Base-by-base conservation (phyloP, 805 yeast species). In the Candida manassasensis region DNA sequence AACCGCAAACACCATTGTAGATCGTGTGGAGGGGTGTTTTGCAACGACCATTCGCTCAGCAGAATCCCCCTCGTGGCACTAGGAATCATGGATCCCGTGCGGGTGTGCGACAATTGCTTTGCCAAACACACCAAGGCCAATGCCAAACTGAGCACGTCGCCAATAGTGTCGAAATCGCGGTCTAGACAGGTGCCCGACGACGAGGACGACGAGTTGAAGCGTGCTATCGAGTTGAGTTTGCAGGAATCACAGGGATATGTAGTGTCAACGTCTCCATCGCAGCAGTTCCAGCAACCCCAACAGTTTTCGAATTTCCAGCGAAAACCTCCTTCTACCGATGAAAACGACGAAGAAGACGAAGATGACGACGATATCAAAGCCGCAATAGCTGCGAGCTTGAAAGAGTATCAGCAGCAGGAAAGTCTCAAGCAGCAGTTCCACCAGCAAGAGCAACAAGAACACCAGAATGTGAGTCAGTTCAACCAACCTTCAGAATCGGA, bases 1-100 rank as follows among this genome's bases (percentile, higher is more conserved):
- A 88, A 85, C 55, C 73, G 98, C 52, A 88, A 90, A 55, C 98
- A 93, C 57, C 98, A 93, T 60, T 93, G 98, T 59, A 73, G 98
- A 35, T 83, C 95, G 35, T 93, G 98, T 62, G 98, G 98, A 16
- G 97, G 97, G 3, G 96, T 87, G 0, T 90, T 73, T 53, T 81
- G 95, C 57, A 89, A 84, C 44, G 72, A 76, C 4, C 95, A 94
- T 58, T 86, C 97, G n/a, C 65, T 81, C 2, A 77, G 84, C 45
- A 67, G 58, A 32, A 66, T 79, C 21, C 80, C 89, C 7, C 64
- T 93, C 37, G 90, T 94, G 0, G 81, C 82, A 30, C 69, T 86
- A 33, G 98, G 98, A 0, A 86, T 93, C 27, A 75, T 77, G 44
- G 86, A 83, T 36, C 86, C 94, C 0, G 97, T 90, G 1, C 71